Conservation (phyloP, 108 stramenopile genomes). For the Discostella pseudostelligera region DNA sequence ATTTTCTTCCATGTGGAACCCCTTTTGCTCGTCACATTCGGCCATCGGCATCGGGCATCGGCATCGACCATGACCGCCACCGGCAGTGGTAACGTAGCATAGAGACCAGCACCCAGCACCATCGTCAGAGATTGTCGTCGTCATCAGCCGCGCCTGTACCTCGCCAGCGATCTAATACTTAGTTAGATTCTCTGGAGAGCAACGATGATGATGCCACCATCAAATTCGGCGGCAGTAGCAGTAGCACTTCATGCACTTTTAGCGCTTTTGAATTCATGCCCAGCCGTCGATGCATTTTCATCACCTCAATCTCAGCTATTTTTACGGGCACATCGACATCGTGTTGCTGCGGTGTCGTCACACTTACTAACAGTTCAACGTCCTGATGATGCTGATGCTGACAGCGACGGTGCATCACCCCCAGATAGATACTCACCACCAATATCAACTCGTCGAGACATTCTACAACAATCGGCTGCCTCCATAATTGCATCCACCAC, state of each 20-base stretch:
- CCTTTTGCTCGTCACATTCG: too few relatives aligned
- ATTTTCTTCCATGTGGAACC: too few relatives aligned
- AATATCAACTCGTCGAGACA: not conserved
- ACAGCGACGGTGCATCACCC: not conserved
- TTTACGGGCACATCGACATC: not conserved
- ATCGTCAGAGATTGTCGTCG: too few relatives aligned
- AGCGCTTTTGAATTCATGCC: not conserved
- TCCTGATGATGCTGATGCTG: not conserved
- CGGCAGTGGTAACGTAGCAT: too few relatives aligned
- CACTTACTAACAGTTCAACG: not conserved
- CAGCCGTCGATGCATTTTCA: not conserved
- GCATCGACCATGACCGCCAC: too few relatives aligned
- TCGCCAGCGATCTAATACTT: too few relatives aligned
- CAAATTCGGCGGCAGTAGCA: too few relatives aligned
- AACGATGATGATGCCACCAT: too few relatives aligned
- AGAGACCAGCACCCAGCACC: too few relatives aligned
- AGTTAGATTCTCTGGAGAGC: too few relatives aligned
- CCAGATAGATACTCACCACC: not conserved
- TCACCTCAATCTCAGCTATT: not conserved
- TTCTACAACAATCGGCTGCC: not conserved
- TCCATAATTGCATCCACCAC: not conserved
- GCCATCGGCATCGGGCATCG: too few relatives aligned
- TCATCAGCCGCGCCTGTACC: too few relatives aligned
- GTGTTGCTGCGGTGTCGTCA: not conserved
- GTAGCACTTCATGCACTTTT: constrained; percentile 41